Evolutionary conservation across 345 rosid genomes (phyloP), one percentile per base, ranked within the genome.

Genomic region (Citrus trifoliata): DNA sequence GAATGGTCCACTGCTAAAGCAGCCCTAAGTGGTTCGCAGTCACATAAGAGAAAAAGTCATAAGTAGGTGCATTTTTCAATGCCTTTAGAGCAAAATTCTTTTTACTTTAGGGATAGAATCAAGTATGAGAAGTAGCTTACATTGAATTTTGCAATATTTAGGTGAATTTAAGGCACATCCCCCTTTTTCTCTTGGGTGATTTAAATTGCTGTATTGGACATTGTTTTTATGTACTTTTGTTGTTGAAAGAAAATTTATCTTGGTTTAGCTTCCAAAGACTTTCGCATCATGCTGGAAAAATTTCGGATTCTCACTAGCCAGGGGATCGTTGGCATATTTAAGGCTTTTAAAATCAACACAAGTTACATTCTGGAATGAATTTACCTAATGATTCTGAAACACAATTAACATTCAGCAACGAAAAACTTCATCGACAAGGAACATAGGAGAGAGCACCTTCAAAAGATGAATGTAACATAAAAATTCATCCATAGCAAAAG

Each of bases 1-100:
- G 94, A 93, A 74, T 94, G 97, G 97, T 86, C 83, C 2, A 89
- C 80, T 25, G 82, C 88, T 40, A 96, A 93, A 85, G 92, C 93
- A 60, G 86, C 91, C 59, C 71, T 92, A 18, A 85, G 81, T 35
- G 87, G 87, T 59, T 87, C 87, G 0, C 82, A 85, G 62, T 88
- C 88, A 0, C 83, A 85, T 74, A 92, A 86, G 86, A 87, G 79
- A 88, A 91, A 79, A 62, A 71, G 70, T 24, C 72, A 25, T 10
- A 85, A 81, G 30, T 83, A 76, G 81, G 6, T 55, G 46, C 3
- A 1, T 65, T 18, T 28, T 16, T 65, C 28, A 7, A 28, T 7
- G 33, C 27, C 5, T 18, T 53, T 53, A 18, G 22, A 18, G 6
- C 2, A 18, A 53, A 5, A 53, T 53, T 7, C 5, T 53, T 53